A percentile compares a stretch with the other conserved stretches of the same genome.
Conservation (phyloP, 2,329 filamentous ascomycete genomes). For the Mycosphaerella sp. region DNA sequence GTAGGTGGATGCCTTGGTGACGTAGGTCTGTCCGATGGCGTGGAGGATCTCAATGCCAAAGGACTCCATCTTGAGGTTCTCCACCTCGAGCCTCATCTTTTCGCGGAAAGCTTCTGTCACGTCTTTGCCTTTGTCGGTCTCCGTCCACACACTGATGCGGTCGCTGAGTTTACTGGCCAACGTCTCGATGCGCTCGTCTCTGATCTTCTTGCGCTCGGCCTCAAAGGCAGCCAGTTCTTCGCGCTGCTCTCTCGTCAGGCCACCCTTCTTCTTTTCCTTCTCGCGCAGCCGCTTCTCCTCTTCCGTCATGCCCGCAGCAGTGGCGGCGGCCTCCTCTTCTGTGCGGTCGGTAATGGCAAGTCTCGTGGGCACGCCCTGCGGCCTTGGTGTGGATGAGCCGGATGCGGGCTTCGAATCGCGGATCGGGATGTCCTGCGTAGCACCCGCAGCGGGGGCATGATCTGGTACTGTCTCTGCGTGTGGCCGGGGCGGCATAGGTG, state of each 20-base stretch:
- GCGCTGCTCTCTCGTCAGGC: constrained; percentile 81
- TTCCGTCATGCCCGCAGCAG: constrained; percentile 58
- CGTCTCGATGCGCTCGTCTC: constrained; percentile 83
- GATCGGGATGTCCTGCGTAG: constrained; percentile 22
- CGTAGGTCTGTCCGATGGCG: constrained; percentile 85
- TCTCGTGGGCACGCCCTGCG: constrained; percentile 62
- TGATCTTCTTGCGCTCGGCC: constrained; percentile 71
- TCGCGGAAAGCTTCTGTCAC: constrained; percentile 86
- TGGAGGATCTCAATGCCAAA: constrained; percentile 96
- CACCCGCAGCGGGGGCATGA: constrained; percentile 8
- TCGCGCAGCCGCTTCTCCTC: constrained; percentile 70
- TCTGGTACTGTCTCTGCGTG: constrained; percentile 14
- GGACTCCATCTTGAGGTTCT: constrained; percentile 98
- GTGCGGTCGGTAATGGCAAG: constrained; percentile 84
- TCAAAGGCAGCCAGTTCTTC: constrained; percentile 88
- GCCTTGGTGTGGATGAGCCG: constrained; percentile 45
- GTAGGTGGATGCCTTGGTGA: constrained; percentile 78
- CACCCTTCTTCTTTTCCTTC: constrained; percentile 84
- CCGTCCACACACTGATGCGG: constrained; percentile 89
- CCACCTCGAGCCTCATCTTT: constrained; percentile 89
- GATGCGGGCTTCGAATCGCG: constrained; percentile 24
- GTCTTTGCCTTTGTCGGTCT: constrained; percentile 82
- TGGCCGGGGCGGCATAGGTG: neutral
- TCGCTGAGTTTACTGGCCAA: constrained; percentile 80
- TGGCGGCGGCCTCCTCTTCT: constrained; percentile 65